phyloP scores from a whole-genome alignment of 345 rosid genomes.

The Acer saccharum region DNA sequence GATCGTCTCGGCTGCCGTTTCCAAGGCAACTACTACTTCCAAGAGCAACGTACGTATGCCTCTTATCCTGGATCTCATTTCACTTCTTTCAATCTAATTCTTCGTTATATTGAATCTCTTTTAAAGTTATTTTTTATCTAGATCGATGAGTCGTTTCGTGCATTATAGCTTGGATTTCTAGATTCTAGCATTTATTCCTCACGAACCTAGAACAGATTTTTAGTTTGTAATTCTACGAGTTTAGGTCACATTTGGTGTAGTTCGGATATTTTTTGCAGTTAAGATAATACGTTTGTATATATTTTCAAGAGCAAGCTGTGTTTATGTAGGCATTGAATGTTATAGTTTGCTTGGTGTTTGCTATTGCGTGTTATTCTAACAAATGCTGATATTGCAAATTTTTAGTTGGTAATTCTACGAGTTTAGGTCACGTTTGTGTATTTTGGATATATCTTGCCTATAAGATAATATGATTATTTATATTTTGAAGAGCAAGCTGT shows the following conservation, averaged over 20 bases:
- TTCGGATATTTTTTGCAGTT: too few species aligned
- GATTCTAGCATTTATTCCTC: not conserved
- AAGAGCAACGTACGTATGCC: conserved; percentile 65
- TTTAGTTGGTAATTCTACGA: not conserved
- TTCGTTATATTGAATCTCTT: not conserved
- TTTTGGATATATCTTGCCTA: too few species aligned
- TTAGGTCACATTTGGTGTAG: not conserved
- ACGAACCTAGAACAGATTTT: not conserved
- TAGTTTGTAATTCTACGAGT: not conserved
- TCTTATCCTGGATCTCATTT: conserved; percentile 18
- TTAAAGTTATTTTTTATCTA: not conserved
- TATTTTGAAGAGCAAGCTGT: not conserved
- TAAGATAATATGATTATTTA: too few species aligned
- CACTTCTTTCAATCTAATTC: conserved; percentile 5
- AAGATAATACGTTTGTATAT: too few species aligned
- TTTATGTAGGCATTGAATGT: not conserved
- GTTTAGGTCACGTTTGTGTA: not conserved
- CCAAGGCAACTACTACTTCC: conserved; percentile 79
- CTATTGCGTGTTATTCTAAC: not conserved
- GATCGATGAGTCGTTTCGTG: not conserved
- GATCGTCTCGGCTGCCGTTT: conserved; percentile 95
- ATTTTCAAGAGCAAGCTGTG: too few species aligned
- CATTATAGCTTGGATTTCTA: not conserved
- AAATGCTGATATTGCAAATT: not conserved
- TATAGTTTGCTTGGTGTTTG: too few species aligned